phyloP scores from a whole-genome alignment of 2,329 filamentous ascomycete genomes.

The Fusarium sp. region DNA sequence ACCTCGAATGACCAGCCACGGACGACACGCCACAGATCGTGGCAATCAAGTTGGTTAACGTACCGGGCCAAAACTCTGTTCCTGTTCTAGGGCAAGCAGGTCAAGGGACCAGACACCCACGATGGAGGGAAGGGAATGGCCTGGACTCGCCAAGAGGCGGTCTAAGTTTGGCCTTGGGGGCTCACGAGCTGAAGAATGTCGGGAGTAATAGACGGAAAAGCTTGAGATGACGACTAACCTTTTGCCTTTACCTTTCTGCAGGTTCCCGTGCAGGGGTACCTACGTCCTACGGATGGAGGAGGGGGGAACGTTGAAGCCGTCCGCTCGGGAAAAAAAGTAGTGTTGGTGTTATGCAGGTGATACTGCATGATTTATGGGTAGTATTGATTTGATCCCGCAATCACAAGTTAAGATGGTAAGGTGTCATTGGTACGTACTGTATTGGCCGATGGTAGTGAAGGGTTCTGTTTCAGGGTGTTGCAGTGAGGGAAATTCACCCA shows the following conservation, averaged over 20 bases:
- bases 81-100: slow-evolving; percentile 12
- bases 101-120: slow-evolving; percentile 7
- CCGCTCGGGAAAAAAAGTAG: slow-evolving; percentile 23
- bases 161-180: slow-evolving; percentile 17
- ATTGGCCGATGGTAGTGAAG: neutral
- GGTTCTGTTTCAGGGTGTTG: slow-evolving; percentile 3
- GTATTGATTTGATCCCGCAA: slow-evolving; percentile 13
- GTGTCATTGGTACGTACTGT: slow-evolving; percentile 1
- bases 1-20: slow-evolving; percentile 3
- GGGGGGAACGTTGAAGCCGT: slow-evolving; percentile 24
- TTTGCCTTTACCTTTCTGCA: slow-evolving; percentile 29
- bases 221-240: slow-evolving; percentile 18
- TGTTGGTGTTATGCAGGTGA: slow-evolving; percentile 25
- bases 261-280: slow-evolving; percentile 26
- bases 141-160: slow-evolving; percentile 26
- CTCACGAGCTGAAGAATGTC: slow-evolving; percentile 29
- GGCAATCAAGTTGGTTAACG: slow-evolving; percentile 31
- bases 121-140: slow-evolving; percentile 17
- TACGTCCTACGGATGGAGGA: neutral
- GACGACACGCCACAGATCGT: slow-evolving; percentile 22
- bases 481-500: slow-evolving; percentile 8
- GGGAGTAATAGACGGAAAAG: slow-evolving; percentile 12
- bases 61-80: slow-evolving; percentile 28
- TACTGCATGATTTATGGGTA: slow-evolving; percentile 34
- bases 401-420: neutral